Base-by-base conservation (phyloP, 2,329 filamentous ascomycete genomes). In the Fusarium concolor region DNA sequence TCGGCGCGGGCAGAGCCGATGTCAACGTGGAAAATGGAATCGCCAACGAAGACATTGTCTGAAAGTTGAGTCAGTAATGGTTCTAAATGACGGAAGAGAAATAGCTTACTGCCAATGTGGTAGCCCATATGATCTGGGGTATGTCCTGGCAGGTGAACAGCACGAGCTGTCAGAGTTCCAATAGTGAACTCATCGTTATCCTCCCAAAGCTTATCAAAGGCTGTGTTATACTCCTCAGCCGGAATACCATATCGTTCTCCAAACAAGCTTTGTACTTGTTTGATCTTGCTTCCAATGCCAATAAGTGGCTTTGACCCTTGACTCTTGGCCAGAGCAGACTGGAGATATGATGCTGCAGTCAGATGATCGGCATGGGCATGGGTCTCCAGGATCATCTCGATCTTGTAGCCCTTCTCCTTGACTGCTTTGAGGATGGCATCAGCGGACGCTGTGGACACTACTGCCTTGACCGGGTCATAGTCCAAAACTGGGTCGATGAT, bases 401-500 rank as follows among this genome's bases (percentile, higher is more conserved):
- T 71, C 0, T 64, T 80, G 71, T 88, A 89, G 2, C 77, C 77
- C 2, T 84, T 74, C 2, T 82, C 70, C 6, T 72, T 66, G 9
- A 87, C 73, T 0, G 85, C 24, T 0, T 77, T 65, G 0, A 90
- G 77, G 0, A 91, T 65, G 0, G 61, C 43, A 59, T 90, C 86
- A 3, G 89, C 89, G 0, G 84, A 78, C 1, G 69, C 45, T 0
- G 88, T 90, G 8, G 75, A 79, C 59, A 90, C 80, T 3, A 66
- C 62, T 39, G 75, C 72, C 2, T 68, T 79, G 20, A 69, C 52
- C 0, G 81, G 79, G 44, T 88, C 82, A 62, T 83, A 89, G 73
- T 90, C 83, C 4, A 90, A 72, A 0, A 91, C 89, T 0, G 88
- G 80, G 68, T 91, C 89, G 67, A 91, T 89, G 51, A 90, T 86